phyloP scores from a whole-genome alignment of 2,329 filamentous ascomycete species.

The Xylariaceae sp. region DNA sequence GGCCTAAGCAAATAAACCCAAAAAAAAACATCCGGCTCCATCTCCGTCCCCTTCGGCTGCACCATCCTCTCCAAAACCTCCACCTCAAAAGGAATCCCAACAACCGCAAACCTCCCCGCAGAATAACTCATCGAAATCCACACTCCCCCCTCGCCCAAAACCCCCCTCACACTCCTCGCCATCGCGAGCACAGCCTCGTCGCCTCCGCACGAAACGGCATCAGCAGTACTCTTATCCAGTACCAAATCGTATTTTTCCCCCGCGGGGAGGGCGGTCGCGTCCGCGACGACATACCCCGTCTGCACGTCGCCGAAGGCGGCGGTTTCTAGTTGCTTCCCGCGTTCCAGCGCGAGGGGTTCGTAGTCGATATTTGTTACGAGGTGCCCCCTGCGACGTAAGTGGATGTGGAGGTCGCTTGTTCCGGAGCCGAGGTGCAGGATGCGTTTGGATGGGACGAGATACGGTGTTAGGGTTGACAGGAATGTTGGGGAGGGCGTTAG shows the following conservation, averaged over 20 bases:
- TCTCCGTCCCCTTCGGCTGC: constrained; percentile 36
- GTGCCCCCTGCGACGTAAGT: constrained; percentile 40
- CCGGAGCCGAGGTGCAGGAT: constrained; percentile 46
- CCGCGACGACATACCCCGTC: constrained; percentile 41
- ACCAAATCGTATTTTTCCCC: constrained; percentile 36
- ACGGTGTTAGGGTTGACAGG: constrained; percentile 36
- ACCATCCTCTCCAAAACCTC: constrained; percentile 39
- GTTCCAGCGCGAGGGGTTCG: constrained; percentile 43
- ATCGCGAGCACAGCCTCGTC: constrained; percentile 36
- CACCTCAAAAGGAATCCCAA: constrained; percentile 38
- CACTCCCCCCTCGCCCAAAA: constrained; percentile 34
- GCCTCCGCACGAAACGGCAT: constrained; percentile 45
- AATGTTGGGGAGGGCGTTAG: constrained; percentile 40
- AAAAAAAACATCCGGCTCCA: constrained; percentile 44
- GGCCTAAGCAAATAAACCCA: constrained; percentile 42
- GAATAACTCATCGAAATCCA: constrained; percentile 49
- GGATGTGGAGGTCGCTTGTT: constrained; percentile 46
- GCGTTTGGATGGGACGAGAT: constrained; percentile 30
- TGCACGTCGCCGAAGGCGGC: constrained; percentile 40
- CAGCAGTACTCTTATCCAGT: constrained; percentile 46
- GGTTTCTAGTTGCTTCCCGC: constrained; percentile 34
- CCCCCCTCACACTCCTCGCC: constrained; percentile 34
- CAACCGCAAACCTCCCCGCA: constrained; percentile 36
- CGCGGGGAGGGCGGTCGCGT: constrained; percentile 38
- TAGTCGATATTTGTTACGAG: constrained; percentile 46